phyloP scores from a whole-genome alignment of 2,329 filamentous ascomycete species.

The Claviceps maximensis region DNA sequence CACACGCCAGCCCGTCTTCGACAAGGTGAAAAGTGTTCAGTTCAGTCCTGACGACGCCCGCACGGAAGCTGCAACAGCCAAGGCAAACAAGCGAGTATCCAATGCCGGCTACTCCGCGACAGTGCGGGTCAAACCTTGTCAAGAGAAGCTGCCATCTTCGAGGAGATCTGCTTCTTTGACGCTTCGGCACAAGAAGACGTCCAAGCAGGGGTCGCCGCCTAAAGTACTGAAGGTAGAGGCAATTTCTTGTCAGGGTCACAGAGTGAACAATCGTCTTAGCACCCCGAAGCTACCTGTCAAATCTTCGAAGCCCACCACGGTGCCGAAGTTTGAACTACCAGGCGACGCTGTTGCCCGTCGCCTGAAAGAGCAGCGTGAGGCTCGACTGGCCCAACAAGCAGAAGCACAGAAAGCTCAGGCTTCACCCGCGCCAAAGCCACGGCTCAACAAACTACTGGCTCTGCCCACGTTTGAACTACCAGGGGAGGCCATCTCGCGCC shows the following conservation, averaged over 20 bases:
- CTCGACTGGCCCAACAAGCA: constrained; percentile 29
- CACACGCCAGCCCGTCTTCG: constrained; percentile 17
- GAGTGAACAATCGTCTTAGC: constrained; percentile 7
- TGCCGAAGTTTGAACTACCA: constrained; percentile 47
- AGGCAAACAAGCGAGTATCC: constrained; percentile 15
- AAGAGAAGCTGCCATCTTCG: constrained; percentile 23
- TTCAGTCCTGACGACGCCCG: neutral
- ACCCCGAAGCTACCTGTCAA: constrained; percentile 32
- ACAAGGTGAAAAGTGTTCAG: constrained; percentile 7
- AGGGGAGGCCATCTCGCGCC: constrained; percentile 44
- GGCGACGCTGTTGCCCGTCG: constrained; percentile 47
- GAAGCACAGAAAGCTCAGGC: constrained; percentile 19
- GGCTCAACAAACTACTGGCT: constrained; percentile 37
- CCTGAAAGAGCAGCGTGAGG: constrained; percentile 45
- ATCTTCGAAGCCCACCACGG: constrained; percentile 40
- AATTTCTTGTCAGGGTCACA: constrained; percentile 10
- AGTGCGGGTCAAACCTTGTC: constrained; percentile 27
- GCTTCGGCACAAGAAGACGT: constrained; percentile 17
- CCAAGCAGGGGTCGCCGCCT: constrained; percentile 6
- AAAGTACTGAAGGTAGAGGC: constrained; percentile 7
- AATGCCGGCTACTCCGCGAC: constrained; percentile 24
- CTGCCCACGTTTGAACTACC: constrained; percentile 48
- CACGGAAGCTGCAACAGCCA: constrained; percentile 8
- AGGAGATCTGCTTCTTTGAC: constrained; percentile 30
- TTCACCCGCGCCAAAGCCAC: constrained; percentile 30